Base-by-base conservation (phyloP, 2,329 filamentous ascomycete species). In the Claviceps sp. region DNA sequence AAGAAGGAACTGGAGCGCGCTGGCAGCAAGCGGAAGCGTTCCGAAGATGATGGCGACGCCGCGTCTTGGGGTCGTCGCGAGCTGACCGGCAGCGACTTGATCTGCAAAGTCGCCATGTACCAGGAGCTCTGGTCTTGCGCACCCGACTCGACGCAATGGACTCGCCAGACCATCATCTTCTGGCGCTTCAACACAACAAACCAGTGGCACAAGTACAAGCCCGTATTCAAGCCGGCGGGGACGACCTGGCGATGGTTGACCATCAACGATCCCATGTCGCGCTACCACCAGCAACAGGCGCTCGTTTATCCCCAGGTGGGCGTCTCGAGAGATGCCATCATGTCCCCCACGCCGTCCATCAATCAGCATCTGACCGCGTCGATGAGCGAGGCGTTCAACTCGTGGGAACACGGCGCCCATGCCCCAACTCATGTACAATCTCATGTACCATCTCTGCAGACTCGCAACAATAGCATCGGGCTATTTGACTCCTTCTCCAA, bases 101-200 rank as follows among this genome's bases (percentile, higher is more conserved):
- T 83, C 50, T 71, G 74, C 57, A 75, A 76, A 62, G 78, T 83
- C 46, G 78, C 78, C 62, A 84, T 84, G 80, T 80, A 81, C 62
- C 81, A 84, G 62, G 81, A 84, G 68, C 72, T 84, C 39, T 82
- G 76, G 73, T 82, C 78, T 3, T 68, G 68, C 56, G 65, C 76
- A 4, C 73, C 73, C 5, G 70, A 72, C 53, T 68, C 66, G 16
- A 62, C 61, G 46, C 64, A 68, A 58, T 83, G 78, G 76, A 73
- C 70, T 10, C 74, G 78, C n/a, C 76, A 80, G 48, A 74, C 72
- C 38, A 74, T 83, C 52, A 71, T 84, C 51, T 71, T 84, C 40
- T 84, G 81, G 81, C 79, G 78, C 2, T 84, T 84, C 63, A 70
- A 70, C 62, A 70, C 68, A 11, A 70, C 73, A 65, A 66, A 78